Percentiles rank a stretch among this genome's conserved stretches.
phyloP scores from a whole-genome alignment of 371 early-diverging fungal genomes.

The Apophysomyces sp. region DNA sequence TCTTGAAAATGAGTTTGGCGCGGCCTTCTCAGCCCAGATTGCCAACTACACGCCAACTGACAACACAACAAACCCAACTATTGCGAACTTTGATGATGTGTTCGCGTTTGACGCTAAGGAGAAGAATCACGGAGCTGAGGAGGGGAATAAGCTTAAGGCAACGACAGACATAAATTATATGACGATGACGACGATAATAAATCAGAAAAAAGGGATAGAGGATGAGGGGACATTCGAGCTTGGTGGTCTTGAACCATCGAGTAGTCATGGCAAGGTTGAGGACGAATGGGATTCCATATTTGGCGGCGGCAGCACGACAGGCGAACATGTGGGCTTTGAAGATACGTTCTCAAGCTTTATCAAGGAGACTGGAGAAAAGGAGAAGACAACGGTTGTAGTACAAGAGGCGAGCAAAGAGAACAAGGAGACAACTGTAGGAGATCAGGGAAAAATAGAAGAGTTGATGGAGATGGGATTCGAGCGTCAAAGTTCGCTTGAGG shows the following conservation, averaged over 20 bases:
- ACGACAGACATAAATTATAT: background rate
- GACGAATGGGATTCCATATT: slow-evolving; percentile 52
- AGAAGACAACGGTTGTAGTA: background rate
- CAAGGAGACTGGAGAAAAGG: background rate
- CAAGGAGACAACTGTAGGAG: slow-evolving; percentile 13
- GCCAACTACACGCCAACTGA: slow-evolving; percentile 30
- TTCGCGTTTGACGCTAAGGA: slow-evolving; percentile 22
- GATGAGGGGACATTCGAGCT: background rate
- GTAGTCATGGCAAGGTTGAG: slow-evolving; percentile 4
- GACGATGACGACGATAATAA: background rate
- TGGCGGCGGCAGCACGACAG: slow-evolving; percentile 21
- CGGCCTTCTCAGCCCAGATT: slow-evolving; percentile 34
- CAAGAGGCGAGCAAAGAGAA: slow-evolving; percentile 1
- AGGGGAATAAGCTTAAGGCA: background rate
- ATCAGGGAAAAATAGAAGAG: slow-evolving; percentile 35
- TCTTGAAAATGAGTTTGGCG: slow-evolving; percentile 23
- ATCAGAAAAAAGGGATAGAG: background rate
- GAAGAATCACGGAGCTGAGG: background rate
- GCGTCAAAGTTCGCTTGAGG: slow-evolving; percentile 56
- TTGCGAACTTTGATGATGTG: slow-evolving; percentile 38
- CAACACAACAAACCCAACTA: background rate
- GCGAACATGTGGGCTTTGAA: slow-evolving; percentile 24
- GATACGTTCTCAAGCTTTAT: slow-evolving; percentile 31
- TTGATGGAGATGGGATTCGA: slow-evolving; percentile 67
- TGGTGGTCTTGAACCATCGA: background rate